Evolutionary conservation across 192 early-diverging fungal genomes (phyloP), one percentile per base, ranked within the genome.

Genomic region (Coemansia sp.): DNA sequence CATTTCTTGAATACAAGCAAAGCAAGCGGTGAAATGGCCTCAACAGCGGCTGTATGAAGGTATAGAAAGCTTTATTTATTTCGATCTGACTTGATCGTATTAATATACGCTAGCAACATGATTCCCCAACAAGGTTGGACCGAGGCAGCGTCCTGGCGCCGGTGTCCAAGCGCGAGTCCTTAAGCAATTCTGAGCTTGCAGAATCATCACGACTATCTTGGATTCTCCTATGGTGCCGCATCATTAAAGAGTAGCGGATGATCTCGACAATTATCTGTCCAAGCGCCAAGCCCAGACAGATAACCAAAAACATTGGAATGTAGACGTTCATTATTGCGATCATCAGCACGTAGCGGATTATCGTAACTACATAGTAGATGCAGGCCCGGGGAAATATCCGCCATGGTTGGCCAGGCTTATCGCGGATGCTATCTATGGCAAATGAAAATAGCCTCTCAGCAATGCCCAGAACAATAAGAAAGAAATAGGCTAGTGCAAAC

Each of bases 371-470:
- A 55, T 58, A 78, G 67, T 78, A 78, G 49, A 73, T 28, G 55
- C 76, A 78, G 12, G 70, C 76, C n/a, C 76, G 76, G 12, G 71
- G 76, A 25, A 78, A 70, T 56, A 78, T 78, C 60, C 76, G 54
- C 76, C 76, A 78, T 16, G 76, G 76, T 63, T 78, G 76, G 10
- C 76, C 67, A n/a, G 70, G 76, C 76, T 73, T 78, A 59, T 78
- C 76, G 14, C 32, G 66, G 34, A 78, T 78, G 50, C 58, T 54
- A 66, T 78, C 76, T 44, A 78, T 73, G 54, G 50, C 49, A 23
- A 78, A 68, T 34, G 76, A 61, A 44, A 73, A 38, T 31, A 78
- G 64, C 30, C 76, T 62, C 64, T 78, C 76, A n/a, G 56, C 70
- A 10, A 78, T 65, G 31, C 76, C 71, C 49, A 78, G 64, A 24